Conservation (phyloP, 495 filamentous ascomycete species). For the Lichina pygmaea region DNA sequence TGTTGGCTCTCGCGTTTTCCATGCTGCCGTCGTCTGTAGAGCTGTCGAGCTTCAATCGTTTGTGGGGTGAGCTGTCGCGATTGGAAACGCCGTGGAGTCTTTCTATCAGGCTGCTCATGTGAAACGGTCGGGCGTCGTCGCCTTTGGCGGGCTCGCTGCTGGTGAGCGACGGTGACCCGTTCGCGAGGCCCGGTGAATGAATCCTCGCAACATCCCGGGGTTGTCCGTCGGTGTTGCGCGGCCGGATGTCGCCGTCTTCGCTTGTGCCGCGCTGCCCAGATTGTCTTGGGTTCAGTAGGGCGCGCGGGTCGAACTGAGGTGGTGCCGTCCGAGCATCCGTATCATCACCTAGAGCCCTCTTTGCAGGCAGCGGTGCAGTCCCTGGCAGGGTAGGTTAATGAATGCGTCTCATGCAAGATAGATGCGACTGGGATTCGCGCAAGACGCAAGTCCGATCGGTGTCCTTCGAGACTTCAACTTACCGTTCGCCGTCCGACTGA, state of each 20-base stretch:
- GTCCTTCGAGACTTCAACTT: no score
- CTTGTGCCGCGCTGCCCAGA: neutral
- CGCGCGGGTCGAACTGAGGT: slow-evolving; percentile 6
- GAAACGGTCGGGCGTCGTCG: neutral
- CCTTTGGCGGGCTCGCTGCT: neutral
- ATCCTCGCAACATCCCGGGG: neutral
- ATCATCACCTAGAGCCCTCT: neutral
- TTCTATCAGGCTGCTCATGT: slow-evolving; percentile 23
- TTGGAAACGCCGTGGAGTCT: slow-evolving; percentile 42
- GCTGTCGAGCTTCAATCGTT: slow-evolving; percentile 31
- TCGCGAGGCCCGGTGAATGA: neutral
- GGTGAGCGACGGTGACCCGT: neutral
- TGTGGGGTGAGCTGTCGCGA: slow-evolving; percentile 31
- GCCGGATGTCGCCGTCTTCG: neutral
- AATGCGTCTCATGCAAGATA: no score
- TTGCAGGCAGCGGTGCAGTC: neutral
- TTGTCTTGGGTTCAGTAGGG: slow-evolving; percentile 7
- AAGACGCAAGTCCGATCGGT: no score
- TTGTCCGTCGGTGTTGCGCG: neutral
- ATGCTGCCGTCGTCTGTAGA: slow-evolving; percentile 5
- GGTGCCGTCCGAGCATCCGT: neutral
- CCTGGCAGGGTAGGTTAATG: no score
- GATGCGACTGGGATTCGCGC: no score
- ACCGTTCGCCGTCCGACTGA: no score
- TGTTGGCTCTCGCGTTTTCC: slow-evolving; percentile 8